phyloP scores from a whole-genome alignment of 352 stramenopile genomes.

The Pythium aquatile region DNA sequence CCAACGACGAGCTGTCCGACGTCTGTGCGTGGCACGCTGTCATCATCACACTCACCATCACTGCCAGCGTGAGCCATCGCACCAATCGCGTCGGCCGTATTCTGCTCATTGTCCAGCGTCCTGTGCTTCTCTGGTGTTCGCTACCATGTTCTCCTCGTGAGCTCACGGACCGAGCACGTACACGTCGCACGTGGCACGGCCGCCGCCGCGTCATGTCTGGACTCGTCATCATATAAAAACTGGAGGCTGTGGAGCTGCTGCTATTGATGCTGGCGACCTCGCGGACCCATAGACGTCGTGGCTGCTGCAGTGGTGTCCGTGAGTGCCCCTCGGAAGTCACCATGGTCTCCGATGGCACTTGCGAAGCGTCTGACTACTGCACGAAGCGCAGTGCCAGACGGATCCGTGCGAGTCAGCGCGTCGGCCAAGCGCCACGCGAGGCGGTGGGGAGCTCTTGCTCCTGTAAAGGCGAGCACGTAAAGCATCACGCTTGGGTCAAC shows the following conservation, averaged over 20 bases:
- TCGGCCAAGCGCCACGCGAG: too few relatives aligned
- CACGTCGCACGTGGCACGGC: background rate
- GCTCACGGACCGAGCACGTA: background rate
- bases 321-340: background rate
- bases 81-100: background rate
- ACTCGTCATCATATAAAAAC: background rate
- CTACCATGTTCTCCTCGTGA: background rate
- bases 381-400: background rate
- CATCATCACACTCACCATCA: background rate
- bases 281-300: slow-evolving; percentile 3
- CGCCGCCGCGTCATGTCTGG: background rate
- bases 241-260: background rate
- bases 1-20: background rate
- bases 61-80: slow-evolving; percentile 10
- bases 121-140: slow-evolving; percentile 1
- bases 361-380: background rate
- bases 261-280: background rate
- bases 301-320: background rate
- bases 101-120: background rate
- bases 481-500: slow-evolving; percentile 1
- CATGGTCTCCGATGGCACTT: too few relatives aligned
- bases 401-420: background rate
- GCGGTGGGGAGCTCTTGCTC: background rate
- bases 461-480: background rate
- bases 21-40: slow-evolving; percentile 15